A percentile compares a stretch with the other conserved stretches of the same genome.
phyloP scores from a whole-genome alignment of 352 stramenopile genomes.

The Pythium rhizo-oryzae region DNA sequence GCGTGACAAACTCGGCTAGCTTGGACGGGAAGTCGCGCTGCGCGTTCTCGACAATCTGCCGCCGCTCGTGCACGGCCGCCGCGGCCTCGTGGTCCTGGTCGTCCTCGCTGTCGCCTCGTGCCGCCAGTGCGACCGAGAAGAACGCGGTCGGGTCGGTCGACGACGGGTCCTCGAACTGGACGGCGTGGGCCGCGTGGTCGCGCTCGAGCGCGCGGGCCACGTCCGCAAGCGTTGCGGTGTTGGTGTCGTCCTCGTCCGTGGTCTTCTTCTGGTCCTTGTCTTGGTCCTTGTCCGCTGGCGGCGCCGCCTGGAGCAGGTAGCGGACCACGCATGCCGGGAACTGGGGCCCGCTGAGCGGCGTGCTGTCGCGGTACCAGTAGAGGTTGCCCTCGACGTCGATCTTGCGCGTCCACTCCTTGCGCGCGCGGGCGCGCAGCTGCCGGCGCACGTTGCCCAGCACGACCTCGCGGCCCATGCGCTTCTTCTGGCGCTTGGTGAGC shows the following conservation, averaged over 20 bases:
- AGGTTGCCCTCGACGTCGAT: conserved; percentile 38
- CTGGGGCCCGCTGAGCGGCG: conserved; percentile 16
- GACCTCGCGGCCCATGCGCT: conserved; percentile 22
- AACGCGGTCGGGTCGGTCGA: conserved; percentile 12
- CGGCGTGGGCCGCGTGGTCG: conserved; percentile 6
- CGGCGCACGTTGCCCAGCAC: conserved; percentile 14
- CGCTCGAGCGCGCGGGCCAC: neutral
- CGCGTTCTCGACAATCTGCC: conserved; percentile 19
- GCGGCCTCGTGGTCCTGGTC: neutral
- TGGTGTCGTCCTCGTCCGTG: neutral
- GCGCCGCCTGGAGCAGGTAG: conserved; percentile 13
- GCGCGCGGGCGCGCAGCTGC: conserved; percentile 13
- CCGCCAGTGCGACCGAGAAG: conserved; percentile 7
- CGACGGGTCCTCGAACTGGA: conserved; percentile 15
- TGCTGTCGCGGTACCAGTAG: conserved; percentile 38
- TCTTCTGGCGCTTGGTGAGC: conserved; percentile 19
- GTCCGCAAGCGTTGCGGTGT: neutral
- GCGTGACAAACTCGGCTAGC: conserved; percentile 40
- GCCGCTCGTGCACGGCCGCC: neutral
- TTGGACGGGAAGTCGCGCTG: conserved; percentile 37
- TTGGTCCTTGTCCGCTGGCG: neutral
- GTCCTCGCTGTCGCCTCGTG: neutral
- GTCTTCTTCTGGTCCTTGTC: neutral
- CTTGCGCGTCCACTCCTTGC: conserved; percentile 47
- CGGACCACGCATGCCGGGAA: conserved; percentile 18